These are phyloP conservation scores for Neurospora discreta DNA, from an alignment of 495 filamentous ascomycete species.

Conservation along the genomic window DNA sequence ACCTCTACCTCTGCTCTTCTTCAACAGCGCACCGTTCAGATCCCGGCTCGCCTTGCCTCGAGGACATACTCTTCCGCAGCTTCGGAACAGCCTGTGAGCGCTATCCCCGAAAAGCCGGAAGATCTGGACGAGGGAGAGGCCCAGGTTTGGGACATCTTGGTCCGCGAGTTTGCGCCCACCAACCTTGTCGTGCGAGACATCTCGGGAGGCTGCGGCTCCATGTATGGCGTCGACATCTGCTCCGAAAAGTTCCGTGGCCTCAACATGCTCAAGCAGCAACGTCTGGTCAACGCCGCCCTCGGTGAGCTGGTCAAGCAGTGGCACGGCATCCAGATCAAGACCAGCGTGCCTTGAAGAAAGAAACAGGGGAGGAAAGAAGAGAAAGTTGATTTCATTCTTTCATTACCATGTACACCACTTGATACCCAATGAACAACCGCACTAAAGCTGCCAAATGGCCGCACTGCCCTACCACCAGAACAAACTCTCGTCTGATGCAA, in stretches of 20 bases:
- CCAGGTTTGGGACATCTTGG: slow-evolving; percentile 33
- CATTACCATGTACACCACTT: not conserved
- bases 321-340: slow-evolving; percentile 68
- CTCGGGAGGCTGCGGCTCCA: slow-evolving; percentile 66
- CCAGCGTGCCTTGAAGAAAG: slow-evolving; percentile 30
- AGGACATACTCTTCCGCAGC: not conserved
- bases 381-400: not conserved
- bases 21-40: slow-evolving; percentile 1
- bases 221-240: slow-evolving; percentile 65
- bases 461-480: not conserved
- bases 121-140: slow-evolving; percentile 33
- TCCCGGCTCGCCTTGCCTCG: not conserved
- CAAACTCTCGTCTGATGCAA: not conserved
- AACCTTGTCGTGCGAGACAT: slow-evolving; percentile 57
- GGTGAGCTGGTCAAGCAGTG: slow-evolving; percentile 60
- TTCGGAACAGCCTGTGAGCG: not conserved
- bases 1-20: not conserved
- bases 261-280: slow-evolving; percentile 59
- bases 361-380: not conserved
- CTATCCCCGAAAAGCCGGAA: slow-evolving; percentile 26
- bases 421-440: slow-evolving; percentile 2
- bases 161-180: slow-evolving; percentile 32
- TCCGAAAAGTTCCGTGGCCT: slow-evolving; percentile 54
- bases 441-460: not conserved
- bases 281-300: slow-evolving; percentile 56